These are phyloP conservation scores for Exophiala dermatitidis DNA, from an alignment of 2,329 filamentous ascomycete genomes.

Conservation along the genomic window DNA sequence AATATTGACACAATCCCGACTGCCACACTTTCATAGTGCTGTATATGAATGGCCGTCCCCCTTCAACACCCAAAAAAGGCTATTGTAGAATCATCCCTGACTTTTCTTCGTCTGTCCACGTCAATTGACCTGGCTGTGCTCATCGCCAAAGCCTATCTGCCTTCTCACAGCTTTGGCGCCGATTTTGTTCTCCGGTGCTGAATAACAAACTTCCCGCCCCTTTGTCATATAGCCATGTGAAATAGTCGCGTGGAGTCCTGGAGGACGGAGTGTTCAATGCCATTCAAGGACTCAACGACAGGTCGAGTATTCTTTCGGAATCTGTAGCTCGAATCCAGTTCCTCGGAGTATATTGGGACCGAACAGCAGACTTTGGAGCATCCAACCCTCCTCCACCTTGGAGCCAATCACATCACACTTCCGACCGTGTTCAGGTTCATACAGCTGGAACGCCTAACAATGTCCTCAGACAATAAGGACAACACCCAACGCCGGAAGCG, in stretches of 20 bases:
- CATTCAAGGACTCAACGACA: too few species aligned
- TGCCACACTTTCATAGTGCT: slow-evolving; percentile 12
- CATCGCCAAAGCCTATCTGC: background rate
- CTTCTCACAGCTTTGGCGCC: too few species aligned
- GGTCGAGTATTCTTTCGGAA: too few species aligned
- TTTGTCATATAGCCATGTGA: too few species aligned
- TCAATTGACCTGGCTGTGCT: background rate
- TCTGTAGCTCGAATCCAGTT: too few species aligned
- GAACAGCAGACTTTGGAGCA: background rate
- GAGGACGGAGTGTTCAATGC: too few species aligned
- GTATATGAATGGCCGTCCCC: slow-evolving; percentile 11
- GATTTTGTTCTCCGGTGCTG: too few species aligned
- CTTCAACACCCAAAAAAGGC: slow-evolving; percentile 2
- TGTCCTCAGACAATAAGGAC: slow-evolving; percentile 7
- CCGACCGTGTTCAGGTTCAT: too few species aligned
- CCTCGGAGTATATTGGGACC: too few species aligned
- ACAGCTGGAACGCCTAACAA: slow-evolving; percentile 6
- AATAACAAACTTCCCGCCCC: too few species aligned
- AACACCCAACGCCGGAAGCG: slow-evolving; percentile 15
- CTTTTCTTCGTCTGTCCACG: background rate
- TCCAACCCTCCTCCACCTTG: background rate
- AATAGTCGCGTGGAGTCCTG: too few species aligned
- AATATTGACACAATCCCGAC: slow-evolving; percentile 16
- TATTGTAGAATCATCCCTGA: slow-evolving; percentile 14
- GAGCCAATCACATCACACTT: background rate